Base-by-base conservation (phyloP, 2,329 filamentous ascomycete species). In the Penicillium sp. region DNA sequence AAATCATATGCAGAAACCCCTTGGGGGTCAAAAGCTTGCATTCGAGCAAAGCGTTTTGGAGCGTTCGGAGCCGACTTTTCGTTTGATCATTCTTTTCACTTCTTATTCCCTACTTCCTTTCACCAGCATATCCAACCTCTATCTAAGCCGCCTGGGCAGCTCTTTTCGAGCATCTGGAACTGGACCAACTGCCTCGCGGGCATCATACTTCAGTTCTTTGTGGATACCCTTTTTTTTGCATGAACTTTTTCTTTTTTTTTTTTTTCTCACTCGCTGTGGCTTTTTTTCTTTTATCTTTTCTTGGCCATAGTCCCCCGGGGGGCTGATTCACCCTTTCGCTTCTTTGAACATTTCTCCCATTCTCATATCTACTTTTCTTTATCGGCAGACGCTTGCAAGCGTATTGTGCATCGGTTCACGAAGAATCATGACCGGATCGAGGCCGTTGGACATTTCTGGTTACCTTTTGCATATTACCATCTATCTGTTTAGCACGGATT, bases 121-220 rank as follows among this genome's bases (percentile, higher is more conserved):
- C 42, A 57, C 50, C 49, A 59, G 48, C 50, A 54, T 53, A 49
- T 55, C 54, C 45, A 47, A 58, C 37, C 54, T 58, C 54, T 57
- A 40, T 43, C 47, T 14, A n/a, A 64, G 62, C 63, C 58, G 63
- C 63, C 63, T 59, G 63, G 61, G 63, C 60, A 64, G 63, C 63
- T 60, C 27, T 58, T 59, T 53, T 56, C 58, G 60, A 65, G 54
- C 51, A 49, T 54, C 37, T 49, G 58, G 56, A 51, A 40, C 33
- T 29, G 41, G 42, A 49, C 47, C 43, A 22, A n/a, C 49, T 61
- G 56, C 42, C 41, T 65, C 55, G 58, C 56, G 55, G 66, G 61
- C 58, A 60, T 64, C 57, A 57, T 59, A 49, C 52, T 60, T 62
- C 60, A 56, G n/a, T 61, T 63, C 65, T 66, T 51, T 58, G 54